Evolutionary conservation across 139 green algal genomes (phyloP).

Genomic region (Tetradesmus obliquus): DNA sequence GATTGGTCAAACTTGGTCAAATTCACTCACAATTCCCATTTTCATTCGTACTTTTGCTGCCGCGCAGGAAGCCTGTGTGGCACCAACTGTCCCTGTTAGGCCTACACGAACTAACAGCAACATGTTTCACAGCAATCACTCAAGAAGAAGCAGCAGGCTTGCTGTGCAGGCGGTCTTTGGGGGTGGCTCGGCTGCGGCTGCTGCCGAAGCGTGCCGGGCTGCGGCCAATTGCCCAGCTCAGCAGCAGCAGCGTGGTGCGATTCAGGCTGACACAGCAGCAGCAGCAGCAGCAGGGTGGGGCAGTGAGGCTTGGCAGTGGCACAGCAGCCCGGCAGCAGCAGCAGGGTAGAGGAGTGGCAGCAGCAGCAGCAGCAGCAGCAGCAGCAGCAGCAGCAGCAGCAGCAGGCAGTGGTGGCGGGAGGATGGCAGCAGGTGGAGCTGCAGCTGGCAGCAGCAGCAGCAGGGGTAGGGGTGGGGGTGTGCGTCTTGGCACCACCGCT

Average conservation of each 20-base stretch:
- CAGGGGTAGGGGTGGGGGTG: background rate
- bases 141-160: conserved; percentile 39
- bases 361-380: background rate
- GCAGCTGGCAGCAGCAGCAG: background rate
- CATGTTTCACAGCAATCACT: conserved; percentile 49
- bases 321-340: background rate
- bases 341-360: background rate
- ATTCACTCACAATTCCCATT: no score
- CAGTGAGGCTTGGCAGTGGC: background rate
- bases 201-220: conserved; percentile 85
- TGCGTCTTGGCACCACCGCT: background rate
- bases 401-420: background rate
- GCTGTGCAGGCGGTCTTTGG: conserved; percentile 72
- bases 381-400: background rate
- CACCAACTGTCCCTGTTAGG: conserved; percentile 55
- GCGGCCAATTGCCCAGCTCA: conserved; percentile 86
- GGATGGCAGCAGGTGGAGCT: background rate
- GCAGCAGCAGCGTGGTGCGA: conserved; percentile 47
- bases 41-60: no score
- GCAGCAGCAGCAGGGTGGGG: background rate
- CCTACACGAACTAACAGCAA: conserved; percentile 51
- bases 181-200: conserved; percentile 78
- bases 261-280: conserved; percentile 49
- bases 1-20: no score
- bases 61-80: conserved; percentile 87